Evolutionary conservation across 257 asterid genomes (phyloP).

Genomic region (Solanum virginianum): DNA sequence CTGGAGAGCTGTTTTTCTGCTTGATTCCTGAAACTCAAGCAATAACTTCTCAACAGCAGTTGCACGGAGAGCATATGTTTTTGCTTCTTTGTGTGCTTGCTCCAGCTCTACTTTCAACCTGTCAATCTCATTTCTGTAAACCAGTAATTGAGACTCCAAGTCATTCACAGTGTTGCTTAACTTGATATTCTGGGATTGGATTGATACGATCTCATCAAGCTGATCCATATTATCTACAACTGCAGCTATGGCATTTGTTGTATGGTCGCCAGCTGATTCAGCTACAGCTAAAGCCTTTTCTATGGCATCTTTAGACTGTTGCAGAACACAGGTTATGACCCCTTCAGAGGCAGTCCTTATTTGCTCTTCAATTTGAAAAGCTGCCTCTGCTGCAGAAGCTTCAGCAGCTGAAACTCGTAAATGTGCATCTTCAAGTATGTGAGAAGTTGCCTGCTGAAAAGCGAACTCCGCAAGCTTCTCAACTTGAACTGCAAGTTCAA

Average conservation of each 20-base stretch:
- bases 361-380: slow-evolving; percentile 25
- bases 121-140: slow-evolving; percentile 8
- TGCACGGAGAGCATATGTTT: slow-evolving; percentile 12
- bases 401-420: slow-evolving; percentile 29
- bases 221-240: slow-evolving; percentile 15
- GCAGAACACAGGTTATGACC: slow-evolving; percentile 12
- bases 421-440: slow-evolving; percentile 31
- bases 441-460: slow-evolving; percentile 33
- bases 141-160: slow-evolving; percentile 9
- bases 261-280: slow-evolving; percentile 22
- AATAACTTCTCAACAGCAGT: slow-evolving; percentile 19
- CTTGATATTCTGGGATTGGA: slow-evolving; percentile 18
- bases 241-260: slow-evolving; percentile 13
- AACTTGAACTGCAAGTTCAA: slow-evolving; percentile 36
- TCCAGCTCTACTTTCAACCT: slow-evolving; percentile 19
- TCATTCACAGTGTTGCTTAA: slow-evolving; percentile 17
- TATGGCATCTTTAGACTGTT: slow-evolving; percentile 26
- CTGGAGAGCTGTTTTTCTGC: slow-evolving; percentile 15
- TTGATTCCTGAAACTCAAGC: slow-evolving; percentile 23
- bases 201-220: slow-evolving; percentile 10
- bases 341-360: slow-evolving; percentile 23
- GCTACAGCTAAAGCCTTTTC: slow-evolving; percentile 32
- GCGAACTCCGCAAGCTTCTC: slow-evolving; percentile 29
- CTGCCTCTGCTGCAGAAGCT: slow-evolving; percentile 27
- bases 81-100: slow-evolving; percentile 11